Evolutionary conservation across 169 alveolate species (phyloP).

Genomic region (Plasmodium gonderi): DNA sequence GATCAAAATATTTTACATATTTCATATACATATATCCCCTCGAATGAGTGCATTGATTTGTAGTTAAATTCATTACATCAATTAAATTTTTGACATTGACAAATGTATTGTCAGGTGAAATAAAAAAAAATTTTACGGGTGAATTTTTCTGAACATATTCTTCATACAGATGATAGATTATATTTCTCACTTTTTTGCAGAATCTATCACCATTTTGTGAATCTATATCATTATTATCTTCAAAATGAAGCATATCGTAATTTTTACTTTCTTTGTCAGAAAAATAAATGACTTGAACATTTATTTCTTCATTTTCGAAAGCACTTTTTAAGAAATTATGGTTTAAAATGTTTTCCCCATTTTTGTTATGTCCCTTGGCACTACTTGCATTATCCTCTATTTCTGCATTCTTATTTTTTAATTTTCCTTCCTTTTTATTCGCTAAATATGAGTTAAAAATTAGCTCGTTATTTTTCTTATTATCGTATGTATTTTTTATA

Average conservation of each 20-base stretch:
- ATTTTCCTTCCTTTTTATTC: not conserved
- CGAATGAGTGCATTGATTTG: constrained; percentile 48
- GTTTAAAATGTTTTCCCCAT: not conserved
- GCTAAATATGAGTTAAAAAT: not conserved
- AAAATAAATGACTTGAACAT: constrained; percentile 16
- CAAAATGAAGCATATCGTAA: not conserved
- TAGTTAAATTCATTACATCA: constrained; percentile 64
- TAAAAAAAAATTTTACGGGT: constrained; percentile 24
- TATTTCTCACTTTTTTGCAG: constrained; percentile 17
- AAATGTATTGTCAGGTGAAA: constrained; percentile 45
- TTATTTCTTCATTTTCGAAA: constrained; percentile 14
- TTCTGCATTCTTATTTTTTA: not conserved
- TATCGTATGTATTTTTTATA: constrained; percentile 61
- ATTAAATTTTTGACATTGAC: constrained; percentile 56
- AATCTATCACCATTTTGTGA: not conserved
- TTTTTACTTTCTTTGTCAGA: constrained; percentile 35
- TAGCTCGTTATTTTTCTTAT: constrained; percentile 8
- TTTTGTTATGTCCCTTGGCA: not conserved
- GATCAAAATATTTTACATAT: constrained; percentile 18
- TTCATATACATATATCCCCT: constrained; percentile 43
- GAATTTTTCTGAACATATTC: constrained; percentile 43
- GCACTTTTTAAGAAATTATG: constrained; percentile 26
- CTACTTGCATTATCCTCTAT: not conserved
- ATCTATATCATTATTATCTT: not conserved
- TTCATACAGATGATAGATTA: constrained; percentile 54